Conservation (phyloP, 306 rosid species). For the Cucumis cinereus region DNA sequence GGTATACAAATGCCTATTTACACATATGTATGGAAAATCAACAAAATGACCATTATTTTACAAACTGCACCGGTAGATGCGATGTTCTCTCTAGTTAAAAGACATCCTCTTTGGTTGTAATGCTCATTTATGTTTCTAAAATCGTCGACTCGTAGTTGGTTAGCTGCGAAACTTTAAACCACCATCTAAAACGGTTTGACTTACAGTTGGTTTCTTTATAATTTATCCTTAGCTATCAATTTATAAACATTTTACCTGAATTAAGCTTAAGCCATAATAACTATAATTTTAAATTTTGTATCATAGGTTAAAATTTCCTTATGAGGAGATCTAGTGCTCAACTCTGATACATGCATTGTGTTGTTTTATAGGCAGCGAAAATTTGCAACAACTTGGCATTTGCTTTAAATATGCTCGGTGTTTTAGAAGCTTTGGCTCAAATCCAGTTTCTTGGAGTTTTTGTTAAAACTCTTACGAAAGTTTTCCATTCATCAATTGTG, state of each 20-base stretch:
- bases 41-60: neutral
- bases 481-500: conserved; percentile 84
- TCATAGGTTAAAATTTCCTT: neutral
- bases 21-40: neutral
- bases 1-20: neutral
- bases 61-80: neutral
- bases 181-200: neutral
- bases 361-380: conserved; percentile 68
- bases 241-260: neutral
- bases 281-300: neutral
- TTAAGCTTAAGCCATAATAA: neutral
- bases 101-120: neutral
- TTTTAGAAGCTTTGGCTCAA: conserved; percentile 85
- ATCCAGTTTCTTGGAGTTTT: conserved; percentile 81
- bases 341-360: conserved; percentile 4
- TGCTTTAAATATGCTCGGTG: conserved; percentile 92
- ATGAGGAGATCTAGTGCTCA: neutral
- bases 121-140: neutral
- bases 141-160: neutral
- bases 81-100: neutral
- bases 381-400: conserved; percentile 86
- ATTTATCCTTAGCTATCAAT: neutral
- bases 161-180: neutral
- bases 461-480: conserved; percentile 57
- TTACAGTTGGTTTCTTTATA: neutral